These are phyloP conservation scores for Leptographium lundbergii DNA, from an alignment of 2,329 filamentous ascomycete species.

Conservation along the genomic window DNA sequence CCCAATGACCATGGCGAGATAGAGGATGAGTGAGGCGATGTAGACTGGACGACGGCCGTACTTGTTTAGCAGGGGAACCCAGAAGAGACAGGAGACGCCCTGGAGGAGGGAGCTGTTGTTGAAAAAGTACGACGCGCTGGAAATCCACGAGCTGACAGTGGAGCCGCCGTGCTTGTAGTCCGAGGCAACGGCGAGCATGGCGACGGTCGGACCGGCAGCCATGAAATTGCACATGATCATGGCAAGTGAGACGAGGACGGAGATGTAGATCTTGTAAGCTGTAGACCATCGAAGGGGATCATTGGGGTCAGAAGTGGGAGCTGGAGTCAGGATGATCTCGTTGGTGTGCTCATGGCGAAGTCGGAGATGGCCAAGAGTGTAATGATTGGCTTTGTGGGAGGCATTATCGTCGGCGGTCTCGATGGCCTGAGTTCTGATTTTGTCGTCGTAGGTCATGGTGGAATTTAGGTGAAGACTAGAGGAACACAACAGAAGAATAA, in stretches of 20 bases:
- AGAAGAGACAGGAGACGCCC: slow-evolving; percentile 32
- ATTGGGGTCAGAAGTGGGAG: slow-evolving; percentile 34
- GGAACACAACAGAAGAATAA: no score
- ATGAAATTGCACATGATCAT: slow-evolving; percentile 46
- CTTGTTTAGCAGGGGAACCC: slow-evolving; percentile 33
- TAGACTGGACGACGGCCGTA: slow-evolving; percentile 31
- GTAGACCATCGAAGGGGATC: slow-evolving; percentile 40
- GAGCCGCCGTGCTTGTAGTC: slow-evolving; percentile 15
- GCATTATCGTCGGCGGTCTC: not conserved
- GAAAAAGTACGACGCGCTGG: slow-evolving; percentile 39
- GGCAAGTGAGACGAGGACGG: slow-evolving; percentile 34
- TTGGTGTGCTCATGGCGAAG: slow-evolving; percentile 29
- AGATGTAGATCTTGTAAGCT: slow-evolving; percentile 34
- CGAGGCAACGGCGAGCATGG: slow-evolving; percentile 36
- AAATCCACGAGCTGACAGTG: slow-evolving; percentile 21
- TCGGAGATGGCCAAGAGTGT: slow-evolving; percentile 27
- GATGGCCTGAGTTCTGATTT: not conserved
- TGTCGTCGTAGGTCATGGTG: not conserved
- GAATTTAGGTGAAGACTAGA: not conserved
- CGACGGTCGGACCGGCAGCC: slow-evolving; percentile 40
- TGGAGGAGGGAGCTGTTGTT: slow-evolving; percentile 36
- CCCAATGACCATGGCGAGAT: slow-evolving; percentile 28
- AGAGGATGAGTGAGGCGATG: slow-evolving; percentile 29
- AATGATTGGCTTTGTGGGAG: not conserved
- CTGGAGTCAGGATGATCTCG: slow-evolving; percentile 37